Base-by-base conservation (phyloP, 345 rosid species). In the Abelmoschus esculentus region DNA sequence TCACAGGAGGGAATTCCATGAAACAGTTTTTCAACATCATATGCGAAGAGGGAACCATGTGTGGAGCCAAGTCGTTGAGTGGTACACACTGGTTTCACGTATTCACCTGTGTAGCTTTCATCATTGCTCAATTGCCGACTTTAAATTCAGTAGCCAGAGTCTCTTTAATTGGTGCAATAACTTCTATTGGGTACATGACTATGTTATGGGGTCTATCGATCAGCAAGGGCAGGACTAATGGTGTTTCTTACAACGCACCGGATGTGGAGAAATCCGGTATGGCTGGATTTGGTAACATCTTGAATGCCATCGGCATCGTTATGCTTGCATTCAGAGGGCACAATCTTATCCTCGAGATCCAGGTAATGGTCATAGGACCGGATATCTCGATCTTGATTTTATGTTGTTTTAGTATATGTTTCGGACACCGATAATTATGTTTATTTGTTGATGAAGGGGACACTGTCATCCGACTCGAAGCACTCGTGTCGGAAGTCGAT, bases 311-410 rank as follows among this genome's bases (percentile, higher is more conserved):
- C n/a, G 87, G 86, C 42, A 74, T 80, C 3, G 26, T 84, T 36
- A 74, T 79, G 54, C 81, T 87, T 14, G 70, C 83, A 0, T 87
- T 85, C 42, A 77, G 86, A 58, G 92, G 92, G 1, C 89, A 84
- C 72, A 86, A 87, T 69, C 83, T 87, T 1, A 67, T 87, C n/a
- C 86, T 87, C 15, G 92, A 87, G 72, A 87, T 87, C 6, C 88
- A 86, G 85, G 88, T 59, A 29, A 58, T 0, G 17, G 15, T 15
- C 54, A 1, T 49, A 49, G 18, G 15, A 49, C 7, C 17, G 7
- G 54, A 5, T 49, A 49, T 49, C 54, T 15, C 54, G 18, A n/a
- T 49, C 54, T 14, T 49, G 6, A 49, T 13, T 49, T 49, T n/a
- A 47, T 11, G 52, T 3, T 47, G 14, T 12, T 47, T 12, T 11